Conservation (phyloP, 2,329 filamentous ascomycete species). For the Bretziella fagacearum region DNA sequence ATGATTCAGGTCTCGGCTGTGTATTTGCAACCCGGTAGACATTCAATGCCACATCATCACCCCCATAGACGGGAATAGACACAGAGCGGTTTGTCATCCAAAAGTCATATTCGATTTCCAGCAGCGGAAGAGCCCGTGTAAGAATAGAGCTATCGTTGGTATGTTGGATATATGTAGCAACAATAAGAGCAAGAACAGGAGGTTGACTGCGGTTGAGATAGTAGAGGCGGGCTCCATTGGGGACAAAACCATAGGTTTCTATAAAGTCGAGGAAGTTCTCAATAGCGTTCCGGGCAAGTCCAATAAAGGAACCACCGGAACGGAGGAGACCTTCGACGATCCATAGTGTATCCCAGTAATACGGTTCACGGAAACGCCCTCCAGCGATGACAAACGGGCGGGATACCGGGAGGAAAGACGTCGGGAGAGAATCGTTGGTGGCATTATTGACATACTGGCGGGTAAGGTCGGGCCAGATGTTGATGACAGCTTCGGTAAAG, state of each 20-base stretch:
- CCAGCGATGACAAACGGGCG: slow-evolving; percentile 54
- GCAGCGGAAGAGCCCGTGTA: slow-evolving; percentile 40
- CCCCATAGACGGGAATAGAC: slow-evolving; percentile 25
- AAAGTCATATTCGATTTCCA: slow-evolving; percentile 47
- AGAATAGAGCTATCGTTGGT: slow-evolving; percentile 44
- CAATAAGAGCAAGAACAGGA: slow-evolving; percentile 48
- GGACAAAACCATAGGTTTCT: slow-evolving; percentile 46
- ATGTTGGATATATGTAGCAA: slow-evolving; percentile 44
- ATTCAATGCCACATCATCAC: slow-evolving; percentile 35
- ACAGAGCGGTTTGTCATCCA: slow-evolving; percentile 45
- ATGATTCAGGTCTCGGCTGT: slow-evolving; percentile 50
- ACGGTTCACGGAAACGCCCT: slow-evolving; percentile 53
- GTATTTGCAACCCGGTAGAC: slow-evolving; percentile 45
- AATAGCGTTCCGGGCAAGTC: slow-evolving; percentile 49
- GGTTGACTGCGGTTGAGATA: slow-evolving; percentile 54
- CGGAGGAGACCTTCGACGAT: slow-evolving; percentile 48
- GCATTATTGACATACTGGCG: slow-evolving; percentile 36
- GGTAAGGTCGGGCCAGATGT: slow-evolving; percentile 53
- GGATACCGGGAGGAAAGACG: slow-evolving; percentile 49
- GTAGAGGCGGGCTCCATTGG: slow-evolving; percentile 50
- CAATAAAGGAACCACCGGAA: slow-evolving; percentile 44
- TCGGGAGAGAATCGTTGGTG: slow-evolving; percentile 42
- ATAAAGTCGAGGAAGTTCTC: slow-evolving; percentile 54
- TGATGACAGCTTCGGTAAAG: slow-evolving; percentile 46
- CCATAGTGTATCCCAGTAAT: slow-evolving; percentile 59